Base-by-base conservation (phyloP, 2,329 filamentous ascomycete species). In the Zymoseptoria passerinii region DNA sequence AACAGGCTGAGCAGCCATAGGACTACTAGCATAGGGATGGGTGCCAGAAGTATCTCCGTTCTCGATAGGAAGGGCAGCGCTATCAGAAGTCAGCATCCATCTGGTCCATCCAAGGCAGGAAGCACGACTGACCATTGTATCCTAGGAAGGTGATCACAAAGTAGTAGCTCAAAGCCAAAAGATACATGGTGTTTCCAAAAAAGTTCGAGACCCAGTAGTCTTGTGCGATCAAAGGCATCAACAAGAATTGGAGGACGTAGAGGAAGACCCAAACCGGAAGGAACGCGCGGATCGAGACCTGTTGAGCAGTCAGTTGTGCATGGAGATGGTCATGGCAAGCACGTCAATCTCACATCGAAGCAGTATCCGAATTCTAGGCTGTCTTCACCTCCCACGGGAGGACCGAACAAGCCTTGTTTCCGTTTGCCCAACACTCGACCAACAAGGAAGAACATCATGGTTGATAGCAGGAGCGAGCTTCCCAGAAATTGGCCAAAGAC, bases 291-390 rank as follows among this genome's bases (percentile, higher is more conserved):
- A 86, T 87, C 0, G 83, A 81, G 19, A 86, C 80, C 78, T 81
- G 61, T 10, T 16, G 27, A 16, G 8, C 28, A 18, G 51, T 64
- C 40, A 63, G 59, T 49, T 7, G 40, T 1, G 7, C 4, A 13
- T 20, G 13, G n/a, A 52, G 13, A 28, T 13, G 16, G n/a, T 16
- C 19, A 40, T 2, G 48, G 8, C 13, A 40, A 10, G 10, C 35
- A n/a, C 5, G 13, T 16, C 13, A 8, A 29, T 58, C 78, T 69
- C 65, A 83, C 85, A 74, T 88, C 85, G 73, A 87, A 87, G 71
- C 85, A 87, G 69, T 88, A 88, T 55, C 85, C 85, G 73, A 87
- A 88, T 68, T 87, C 85, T 61, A 88, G 71, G 60, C 81, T 81
- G 56, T 86, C 83, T 18, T 68, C 67, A 9, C 65, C 63, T 28